Evolutionary conservation across 768 basidiomycete genomes (phyloP), one percentile per base, ranked within the genome.

Genomic region (Russula ochroleuca): DNA sequence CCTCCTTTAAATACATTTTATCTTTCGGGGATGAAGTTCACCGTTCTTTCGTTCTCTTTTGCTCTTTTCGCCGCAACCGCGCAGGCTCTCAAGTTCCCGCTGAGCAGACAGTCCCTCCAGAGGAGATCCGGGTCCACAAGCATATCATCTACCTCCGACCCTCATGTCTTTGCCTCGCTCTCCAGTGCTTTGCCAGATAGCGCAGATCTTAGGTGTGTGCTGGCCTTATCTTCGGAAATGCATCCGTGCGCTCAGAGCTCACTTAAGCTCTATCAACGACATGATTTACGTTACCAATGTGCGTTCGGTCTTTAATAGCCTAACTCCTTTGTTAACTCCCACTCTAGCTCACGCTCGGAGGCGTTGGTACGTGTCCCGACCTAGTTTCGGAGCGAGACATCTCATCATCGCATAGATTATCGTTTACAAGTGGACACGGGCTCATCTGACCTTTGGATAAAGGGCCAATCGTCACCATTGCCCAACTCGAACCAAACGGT

Each of bases 341-440:
- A 14, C 38, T 45, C 40, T 70, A 92, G 90, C 76, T 92, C 67
- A 84, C 85, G 59, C 74, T 92, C 53, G 91, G 82, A 64, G 83
- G 81, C 57, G 75, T 71, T 62, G 76, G 89, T 91, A 54, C 67
- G 82, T 75, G 23, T 38, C 37, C 35, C 47, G 54, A 31, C 38
- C 57, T 57, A 25, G 25, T 35, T 48, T 48, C 48, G 14, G 38
- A 48, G 37, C 17, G 40, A 14, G 11, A 52, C 23, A 47, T 41
- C 64, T 56, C 68, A 55, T 45, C 7, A 35, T 28, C 17, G 31
- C 51, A 1, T 66, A 92, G 90, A 78, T 17, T 90, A 87, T 73
- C 75, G 80, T 54, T 82, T 92, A 15, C 92, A 94, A 72, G 76
- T 94, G 53, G 92, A 94, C 74, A 92, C 90, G 1, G 92, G 92